Conservation (phyloP, 2,329 filamentous ascomycete species). For the Amauroascus niger region DNA sequence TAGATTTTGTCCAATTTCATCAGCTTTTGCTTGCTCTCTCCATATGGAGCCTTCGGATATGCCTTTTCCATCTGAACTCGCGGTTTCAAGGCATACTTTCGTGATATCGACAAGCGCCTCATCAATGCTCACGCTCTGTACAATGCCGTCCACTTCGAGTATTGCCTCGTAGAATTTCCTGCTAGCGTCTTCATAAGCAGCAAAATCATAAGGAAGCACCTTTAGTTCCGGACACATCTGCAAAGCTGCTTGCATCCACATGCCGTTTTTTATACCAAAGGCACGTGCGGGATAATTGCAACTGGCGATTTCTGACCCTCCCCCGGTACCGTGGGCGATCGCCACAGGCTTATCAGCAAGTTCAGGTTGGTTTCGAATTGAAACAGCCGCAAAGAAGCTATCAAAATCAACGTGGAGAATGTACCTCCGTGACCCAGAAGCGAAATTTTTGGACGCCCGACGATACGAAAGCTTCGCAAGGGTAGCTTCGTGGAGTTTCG, state of each 20-base stretch:
- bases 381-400: conserved; percentile 95
- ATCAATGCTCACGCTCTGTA: conserved; percentile 95
- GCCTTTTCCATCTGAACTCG: conserved; percentile 56
- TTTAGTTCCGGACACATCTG: conserved; percentile 78
- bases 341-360: conserved; percentile 69
- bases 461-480: conserved; percentile 51
- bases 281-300: conserved; percentile 88
- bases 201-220: conserved; percentile 90
- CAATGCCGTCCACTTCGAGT: conserved; percentile 64
- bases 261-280: conserved; percentile 88
- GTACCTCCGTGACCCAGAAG: conserved; percentile 61
- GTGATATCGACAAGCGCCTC: conserved; percentile 86
- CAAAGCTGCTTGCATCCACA: conserved; percentile 95
- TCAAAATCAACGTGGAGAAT: conserved; percentile 96
- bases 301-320: conserved; percentile 88
- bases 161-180: conserved; percentile 78
- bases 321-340: conserved; percentile 76
- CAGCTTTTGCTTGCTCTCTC: conserved; percentile 68
- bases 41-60: conserved; percentile 59
- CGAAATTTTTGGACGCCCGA: conserved; percentile 44
- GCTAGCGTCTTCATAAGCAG: conserved; percentile 87
- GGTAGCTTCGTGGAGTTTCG: conserved; percentile 71
- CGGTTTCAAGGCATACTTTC: conserved; percentile 53
- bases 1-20: conserved; percentile 58
- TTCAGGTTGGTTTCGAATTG: conserved; percentile 66